Conservation (phyloP, 2,329 filamentous ascomycete species). For the Fusarium stilboides region DNA sequence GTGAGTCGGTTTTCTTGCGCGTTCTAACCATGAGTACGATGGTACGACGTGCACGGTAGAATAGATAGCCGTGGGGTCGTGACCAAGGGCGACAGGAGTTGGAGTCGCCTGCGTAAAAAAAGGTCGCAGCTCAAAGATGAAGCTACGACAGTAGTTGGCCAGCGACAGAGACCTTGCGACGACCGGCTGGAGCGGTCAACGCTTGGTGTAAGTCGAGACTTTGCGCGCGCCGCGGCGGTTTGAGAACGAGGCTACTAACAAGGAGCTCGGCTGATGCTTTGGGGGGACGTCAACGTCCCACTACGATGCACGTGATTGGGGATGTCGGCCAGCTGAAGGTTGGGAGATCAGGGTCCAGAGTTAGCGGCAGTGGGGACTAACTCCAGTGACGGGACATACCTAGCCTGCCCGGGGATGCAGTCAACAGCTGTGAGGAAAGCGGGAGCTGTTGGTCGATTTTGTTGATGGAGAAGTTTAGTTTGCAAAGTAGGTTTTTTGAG, state of each 20-base stretch:
- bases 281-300: constrained; percentile 39
- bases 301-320: constrained; percentile 48
- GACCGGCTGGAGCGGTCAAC: constrained; percentile 50
- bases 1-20: constrained; percentile 45
- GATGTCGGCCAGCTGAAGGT: constrained; percentile 7
- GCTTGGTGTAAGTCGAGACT: constrained; percentile 54
- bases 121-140: constrained; percentile 11
- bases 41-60: constrained; percentile 27
- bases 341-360: constrained; percentile 30
- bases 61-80: constrained; percentile 17
- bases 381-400: background rate
- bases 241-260: constrained; percentile 45
- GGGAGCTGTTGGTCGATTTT: background rate
- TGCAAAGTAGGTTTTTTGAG: background rate
- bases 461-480: background rate
- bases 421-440: background rate
- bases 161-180: constrained; percentile 42
- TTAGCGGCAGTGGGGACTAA: constrained; percentile 34
- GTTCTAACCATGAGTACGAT: constrained; percentile 54
- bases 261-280: constrained; percentile 44
- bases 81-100: constrained; percentile 19
- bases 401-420: background rate
- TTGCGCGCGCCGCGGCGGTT: constrained; percentile 46
- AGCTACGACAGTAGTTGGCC: constrained; percentile 27
- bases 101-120: constrained; percentile 11